A percentile compares a stretch with the other conserved stretches of the same genome.
phyloP scores from a whole-genome alignment of 768 basidiomycete genomes.

The Leucosporidium yakuticum region DNA sequence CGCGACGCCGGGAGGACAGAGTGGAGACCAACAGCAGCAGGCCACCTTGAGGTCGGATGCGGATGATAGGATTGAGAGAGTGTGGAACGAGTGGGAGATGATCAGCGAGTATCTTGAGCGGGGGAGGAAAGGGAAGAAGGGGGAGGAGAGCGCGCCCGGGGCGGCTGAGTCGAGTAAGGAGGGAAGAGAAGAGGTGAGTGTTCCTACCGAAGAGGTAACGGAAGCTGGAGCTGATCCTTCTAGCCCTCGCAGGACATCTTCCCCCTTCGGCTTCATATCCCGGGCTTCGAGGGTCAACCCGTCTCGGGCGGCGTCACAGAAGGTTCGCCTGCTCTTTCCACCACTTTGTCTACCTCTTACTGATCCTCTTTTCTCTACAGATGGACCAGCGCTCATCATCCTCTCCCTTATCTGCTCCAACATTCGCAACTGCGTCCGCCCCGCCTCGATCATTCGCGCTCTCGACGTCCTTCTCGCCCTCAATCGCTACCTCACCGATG shows the following conservation, averaged over 20 bases:
- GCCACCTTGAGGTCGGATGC: conserved; percentile 64
- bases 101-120: conserved; percentile 26
- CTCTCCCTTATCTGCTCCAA: conserved; percentile 81
- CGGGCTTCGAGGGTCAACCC: conserved; percentile 50
- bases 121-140: neutral
- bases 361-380: conserved; percentile 45
- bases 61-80: conserved; percentile 72
- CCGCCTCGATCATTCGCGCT: conserved; percentile 76
- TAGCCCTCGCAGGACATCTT: conserved; percentile 57
- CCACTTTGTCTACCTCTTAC: neutral
- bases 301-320: conserved; percentile 54
- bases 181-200: conserved; percentile 46
- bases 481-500: conserved; percentile 73
- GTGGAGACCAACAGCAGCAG: conserved; percentile 1
- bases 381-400: conserved; percentile 82
- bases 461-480: conserved; percentile 82
- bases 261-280: conserved; percentile 64
- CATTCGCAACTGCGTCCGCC: conserved; percentile 75
- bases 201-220: conserved; percentile 41
- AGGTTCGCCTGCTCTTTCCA: conserved; percentile 47
- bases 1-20: too few species aligned
- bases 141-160: conserved; percentile 1
- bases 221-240: neutral
- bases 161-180: conserved; percentile 57
- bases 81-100: conserved; percentile 71